These are phyloP conservation scores for Strigomonas galati DNA, from an alignment of 208 protist genomes.

Conservation along the genomic window DNA sequence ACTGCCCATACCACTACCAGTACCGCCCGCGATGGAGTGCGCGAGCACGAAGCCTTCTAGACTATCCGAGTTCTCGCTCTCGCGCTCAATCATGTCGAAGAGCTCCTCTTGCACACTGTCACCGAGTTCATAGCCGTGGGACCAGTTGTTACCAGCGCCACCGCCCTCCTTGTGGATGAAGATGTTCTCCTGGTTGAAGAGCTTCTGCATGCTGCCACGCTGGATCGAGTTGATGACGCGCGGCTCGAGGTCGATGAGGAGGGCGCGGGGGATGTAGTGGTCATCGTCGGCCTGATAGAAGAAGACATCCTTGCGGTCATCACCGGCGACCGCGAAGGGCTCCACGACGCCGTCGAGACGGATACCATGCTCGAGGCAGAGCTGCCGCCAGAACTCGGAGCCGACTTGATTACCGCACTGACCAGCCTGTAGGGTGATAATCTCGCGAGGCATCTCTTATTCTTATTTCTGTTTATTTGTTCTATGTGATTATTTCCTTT, in stretches of 20 bases:
- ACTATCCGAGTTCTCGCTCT: constrained; percentile 98
- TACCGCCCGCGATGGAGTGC: constrained; percentile 99
- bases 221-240: constrained; percentile 96
- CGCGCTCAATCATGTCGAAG: constrained; percentile 99
- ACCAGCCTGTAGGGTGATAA: constrained; percentile 99
- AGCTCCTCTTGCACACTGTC: constrained; percentile 92
- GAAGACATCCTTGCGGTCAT: constrained; percentile 99
- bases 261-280: constrained; percentile 99
- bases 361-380: constrained; percentile 99
- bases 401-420: constrained; percentile 98
- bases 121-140: constrained; percentile 92
- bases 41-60: constrained; percentile 98
- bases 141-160: constrained; percentile 99
- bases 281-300: constrained; percentile 99
- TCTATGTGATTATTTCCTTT: background rate
- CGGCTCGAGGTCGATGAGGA: constrained; percentile 99
- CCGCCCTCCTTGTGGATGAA: constrained; percentile 94
- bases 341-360: constrained; percentile 92
- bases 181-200: constrained; percentile 99
- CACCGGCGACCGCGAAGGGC: constrained; percentile 89
- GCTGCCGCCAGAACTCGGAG: constrained; percentile 98
- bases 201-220: constrained; percentile 86
- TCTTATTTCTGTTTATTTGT: background rate
- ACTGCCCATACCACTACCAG: constrained; percentile 99
- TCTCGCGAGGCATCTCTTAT: constrained; percentile 97